phyloP scores from a whole-genome alignment of 129 eudicot genomes.

The Arctium minus region DNA sequence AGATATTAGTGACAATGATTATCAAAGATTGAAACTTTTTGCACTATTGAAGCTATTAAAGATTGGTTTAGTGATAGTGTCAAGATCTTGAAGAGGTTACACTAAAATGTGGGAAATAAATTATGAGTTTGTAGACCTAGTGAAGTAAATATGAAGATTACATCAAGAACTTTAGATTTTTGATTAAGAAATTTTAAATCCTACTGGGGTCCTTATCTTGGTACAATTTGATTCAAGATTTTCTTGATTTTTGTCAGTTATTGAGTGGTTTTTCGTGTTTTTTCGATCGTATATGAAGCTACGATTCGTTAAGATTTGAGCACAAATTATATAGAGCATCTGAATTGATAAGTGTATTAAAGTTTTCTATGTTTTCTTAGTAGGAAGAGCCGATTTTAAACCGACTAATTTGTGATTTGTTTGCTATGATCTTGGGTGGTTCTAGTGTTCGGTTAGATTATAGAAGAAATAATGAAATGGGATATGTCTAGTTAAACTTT shows the following conservation, averaged over 20 bases:
- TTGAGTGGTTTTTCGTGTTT: not conserved
- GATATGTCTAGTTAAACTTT: too few relatives aligned
- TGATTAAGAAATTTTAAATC: not conserved
- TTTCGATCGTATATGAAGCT: not conserved
- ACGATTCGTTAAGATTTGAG: not conserved
- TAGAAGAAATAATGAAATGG: too few relatives aligned
- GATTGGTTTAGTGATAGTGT: not conserved
- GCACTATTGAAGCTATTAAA: not conserved
- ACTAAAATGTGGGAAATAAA: not conserved
- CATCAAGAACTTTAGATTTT: not conserved
- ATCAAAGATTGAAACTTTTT: not conserved
- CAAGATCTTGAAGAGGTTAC: not conserved
- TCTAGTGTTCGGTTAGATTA: too few relatives aligned
- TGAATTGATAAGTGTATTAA: not conserved
- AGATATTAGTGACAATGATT: not conserved
- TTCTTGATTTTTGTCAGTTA: not conserved
- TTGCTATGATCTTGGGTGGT: too few relatives aligned
- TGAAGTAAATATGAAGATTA: not conserved
- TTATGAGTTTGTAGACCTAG: not conserved
- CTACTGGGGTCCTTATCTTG: not conserved
- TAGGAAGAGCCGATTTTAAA: too few relatives aligned
- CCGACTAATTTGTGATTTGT: too few relatives aligned
- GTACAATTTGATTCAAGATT: not conserved
- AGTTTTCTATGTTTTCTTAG: too few relatives aligned
- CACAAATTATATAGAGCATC: not conserved